Evolutionary conservation across 1,139 yeast species (phyloP).

Genomic region (Candida freyschussii): DNA sequence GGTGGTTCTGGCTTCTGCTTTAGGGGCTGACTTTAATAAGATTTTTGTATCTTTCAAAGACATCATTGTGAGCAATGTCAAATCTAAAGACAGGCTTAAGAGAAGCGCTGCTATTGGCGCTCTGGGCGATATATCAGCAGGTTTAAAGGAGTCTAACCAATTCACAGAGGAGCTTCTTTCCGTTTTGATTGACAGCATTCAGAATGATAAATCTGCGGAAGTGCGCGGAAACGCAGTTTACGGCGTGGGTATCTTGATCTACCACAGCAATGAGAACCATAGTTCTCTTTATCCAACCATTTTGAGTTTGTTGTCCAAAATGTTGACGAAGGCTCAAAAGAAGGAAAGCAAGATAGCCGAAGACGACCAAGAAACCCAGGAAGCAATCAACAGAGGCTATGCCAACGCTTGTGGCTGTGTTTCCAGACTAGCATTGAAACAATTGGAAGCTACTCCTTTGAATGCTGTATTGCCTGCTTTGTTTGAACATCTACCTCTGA

Average conservation of each 20-base stretch:
- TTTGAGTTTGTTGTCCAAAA: slow-evolving; percentile 70
- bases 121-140: slow-evolving; percentile 81
- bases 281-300: slow-evolving; percentile 62
- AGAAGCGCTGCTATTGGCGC: slow-evolving; percentile 86
- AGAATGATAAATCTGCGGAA: slow-evolving; percentile 76
- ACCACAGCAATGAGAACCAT: slow-evolving; percentile 53
- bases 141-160: slow-evolving; percentile 66
- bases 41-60: slow-evolving; percentile 73
- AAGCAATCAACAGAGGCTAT: slow-evolving; percentile 75
- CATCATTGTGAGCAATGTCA: slow-evolving; percentile 53
- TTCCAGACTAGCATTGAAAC: slow-evolving; percentile 80
- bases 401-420: slow-evolving; percentile 98
- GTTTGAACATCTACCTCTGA: slow-evolving; percentile 76
- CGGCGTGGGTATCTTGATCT: slow-evolving; percentile 83
- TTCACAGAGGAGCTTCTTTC: slow-evolving; percentile 66
- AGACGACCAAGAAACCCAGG: slow-evolving; percentile 76
- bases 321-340: slow-evolving; percentile 73
- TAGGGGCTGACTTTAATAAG: slow-evolving; percentile 71
- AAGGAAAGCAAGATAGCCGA: slow-evolving; percentile 52
- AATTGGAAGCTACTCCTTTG: slow-evolving; percentile 70
- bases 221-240: slow-evolving; percentile 96
- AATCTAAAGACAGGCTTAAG: slow-evolving; percentile 64
- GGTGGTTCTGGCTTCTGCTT: slow-evolving; percentile 66
- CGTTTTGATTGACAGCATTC: slow-evolving; percentile 61
- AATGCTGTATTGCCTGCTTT: slow-evolving; percentile 75